Evolutionary conservation across 2,329 filamentous ascomycete species (phyloP), one percentile per base, ranked within the genome.

Genomic region (Penicillium sp.): DNA sequence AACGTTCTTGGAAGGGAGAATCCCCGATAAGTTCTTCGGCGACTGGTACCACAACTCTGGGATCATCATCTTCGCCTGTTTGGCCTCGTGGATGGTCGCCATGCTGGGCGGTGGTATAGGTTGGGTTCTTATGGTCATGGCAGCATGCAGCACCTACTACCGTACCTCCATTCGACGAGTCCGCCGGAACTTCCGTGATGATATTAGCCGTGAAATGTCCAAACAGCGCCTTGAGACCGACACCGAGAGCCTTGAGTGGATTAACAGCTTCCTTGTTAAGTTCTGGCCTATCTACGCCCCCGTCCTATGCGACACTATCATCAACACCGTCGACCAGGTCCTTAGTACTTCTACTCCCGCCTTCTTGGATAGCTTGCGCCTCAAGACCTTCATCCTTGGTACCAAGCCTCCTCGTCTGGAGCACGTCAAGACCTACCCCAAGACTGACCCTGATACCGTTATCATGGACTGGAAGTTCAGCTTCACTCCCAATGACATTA

Each of bases 381-480:
- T 99, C 77, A 95, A 92, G 76, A 93, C 88, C 0, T 99, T 99
- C 73, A 90, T 92, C 0, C 83, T 99, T 14, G 94, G 94, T 53
- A 92, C 90, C 9, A 99, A 99, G 77, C 93, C 94, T 28, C 95
- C 95, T 6, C 87, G 94, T 30, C 84, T 99, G 80, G 94, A 99
- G 76, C 92, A 97, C 69, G 94, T 99, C 74, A 97, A 96, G 80
- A 96, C 94, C 0, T 97, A 99, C 67, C 93, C 93, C 55, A 96
- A 94, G 74, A 90, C 90, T 1, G 91, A 97, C 65, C 92, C 97
- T 61, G 94, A 99, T 69, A 87, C 92, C 56, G 91, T 99, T 40
- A 84, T 97, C 68, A 99, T 99, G 94, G 94, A 99, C 73, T 99
- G 94, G 94, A 96, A 96, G 69, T 99, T 99, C 76, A 97, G 93